These are phyloP conservation scores for Leptographium radiaticola DNA, from an alignment of 2,329 filamentous ascomycete genomes.

Conservation along the genomic window DNA sequence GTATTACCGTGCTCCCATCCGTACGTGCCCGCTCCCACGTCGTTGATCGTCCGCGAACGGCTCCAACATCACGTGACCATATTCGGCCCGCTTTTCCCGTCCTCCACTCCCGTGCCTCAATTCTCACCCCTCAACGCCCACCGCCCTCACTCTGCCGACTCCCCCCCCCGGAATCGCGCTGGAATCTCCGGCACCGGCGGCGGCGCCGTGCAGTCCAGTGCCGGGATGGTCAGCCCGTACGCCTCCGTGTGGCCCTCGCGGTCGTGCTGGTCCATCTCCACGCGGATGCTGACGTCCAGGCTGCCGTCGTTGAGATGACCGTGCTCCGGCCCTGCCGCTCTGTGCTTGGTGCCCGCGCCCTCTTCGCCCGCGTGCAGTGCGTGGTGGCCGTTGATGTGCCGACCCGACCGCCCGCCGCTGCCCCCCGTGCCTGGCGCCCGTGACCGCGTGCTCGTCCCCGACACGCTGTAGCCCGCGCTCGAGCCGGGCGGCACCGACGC, in stretches of 20 bases:
- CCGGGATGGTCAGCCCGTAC: conserved; percentile 79
- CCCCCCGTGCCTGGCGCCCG: background rate
- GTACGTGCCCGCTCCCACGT: background rate
- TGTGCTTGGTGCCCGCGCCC: conserved; percentile 65
- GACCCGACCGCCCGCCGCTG: conserved; percentile 29
- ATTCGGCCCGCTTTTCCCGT: too few species aligned
- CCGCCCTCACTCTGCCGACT: too few species aligned
- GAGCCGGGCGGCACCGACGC: conserved; percentile 9
- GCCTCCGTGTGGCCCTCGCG: conserved; percentile 64
- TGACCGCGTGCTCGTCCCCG: conserved; percentile 4
- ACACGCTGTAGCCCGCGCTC: conserved; percentile 10
- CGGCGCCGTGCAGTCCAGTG: conserved; percentile 28
- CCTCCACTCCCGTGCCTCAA: too few species aligned
- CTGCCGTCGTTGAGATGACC: conserved; percentile 43
- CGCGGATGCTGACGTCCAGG: conserved; percentile 72
- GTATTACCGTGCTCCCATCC: background rate
- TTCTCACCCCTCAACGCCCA: background rate
- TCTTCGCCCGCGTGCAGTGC: conserved; percentile 65
- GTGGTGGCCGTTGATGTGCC: conserved; percentile 44
- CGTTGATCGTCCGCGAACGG: too few species aligned
- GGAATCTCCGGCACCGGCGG: conserved; percentile 10
- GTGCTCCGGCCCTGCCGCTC: conserved; percentile 49
- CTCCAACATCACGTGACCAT: too few species aligned
- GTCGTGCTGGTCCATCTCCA: conserved; percentile 79
- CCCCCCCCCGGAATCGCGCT: conserved; percentile 3